Percentiles rank a stretch among this genome's conserved stretches.
Conservation (phyloP, 768 basidiomycete genomes). For the Amanita brunnescens region DNA sequence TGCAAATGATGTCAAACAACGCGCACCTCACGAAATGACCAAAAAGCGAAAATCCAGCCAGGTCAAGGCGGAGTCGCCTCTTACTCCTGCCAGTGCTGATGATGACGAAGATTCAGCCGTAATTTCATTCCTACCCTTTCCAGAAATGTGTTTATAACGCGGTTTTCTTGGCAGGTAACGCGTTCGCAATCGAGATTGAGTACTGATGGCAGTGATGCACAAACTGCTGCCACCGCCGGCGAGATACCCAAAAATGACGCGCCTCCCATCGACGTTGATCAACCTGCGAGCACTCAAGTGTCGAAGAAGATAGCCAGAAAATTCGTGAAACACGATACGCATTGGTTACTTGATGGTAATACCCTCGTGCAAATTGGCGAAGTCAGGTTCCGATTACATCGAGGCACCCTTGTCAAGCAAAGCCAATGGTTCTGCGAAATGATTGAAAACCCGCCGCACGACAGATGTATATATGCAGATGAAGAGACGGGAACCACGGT, state of each 20-base stretch:
- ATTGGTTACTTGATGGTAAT: conserved; percentile 29
- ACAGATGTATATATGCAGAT: conserved; percentile 10
- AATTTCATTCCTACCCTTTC: background rate
- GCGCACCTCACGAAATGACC: background rate
- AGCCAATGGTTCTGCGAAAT: conserved; percentile 24
- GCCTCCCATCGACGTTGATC: background rate
- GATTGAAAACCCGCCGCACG: conserved; percentile 9
- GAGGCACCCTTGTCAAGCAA: conserved; percentile 22
- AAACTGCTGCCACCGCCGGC: background rate
- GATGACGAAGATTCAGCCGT: background rate
- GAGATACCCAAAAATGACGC: too few species aligned
- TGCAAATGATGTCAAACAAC: too few species aligned
- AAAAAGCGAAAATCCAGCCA: background rate
- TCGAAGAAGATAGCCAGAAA: background rate
- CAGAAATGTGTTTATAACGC: background rate
- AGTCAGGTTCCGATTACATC: conserved; percentile 27
- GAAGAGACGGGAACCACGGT: background rate
- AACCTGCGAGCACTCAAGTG: background rate
- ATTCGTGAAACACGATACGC: background rate
- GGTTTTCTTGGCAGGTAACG: background rate
- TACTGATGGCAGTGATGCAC: background rate
- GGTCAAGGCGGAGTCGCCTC: background rate
- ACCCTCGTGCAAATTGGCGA: conserved; percentile 26
- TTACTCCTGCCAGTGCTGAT: background rate
- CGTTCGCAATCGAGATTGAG: background rate